These are phyloP conservation scores for Saccharomycopsis synnaedendra DNA, from an alignment of 805 yeast genomes.

Conservation along the genomic window DNA sequence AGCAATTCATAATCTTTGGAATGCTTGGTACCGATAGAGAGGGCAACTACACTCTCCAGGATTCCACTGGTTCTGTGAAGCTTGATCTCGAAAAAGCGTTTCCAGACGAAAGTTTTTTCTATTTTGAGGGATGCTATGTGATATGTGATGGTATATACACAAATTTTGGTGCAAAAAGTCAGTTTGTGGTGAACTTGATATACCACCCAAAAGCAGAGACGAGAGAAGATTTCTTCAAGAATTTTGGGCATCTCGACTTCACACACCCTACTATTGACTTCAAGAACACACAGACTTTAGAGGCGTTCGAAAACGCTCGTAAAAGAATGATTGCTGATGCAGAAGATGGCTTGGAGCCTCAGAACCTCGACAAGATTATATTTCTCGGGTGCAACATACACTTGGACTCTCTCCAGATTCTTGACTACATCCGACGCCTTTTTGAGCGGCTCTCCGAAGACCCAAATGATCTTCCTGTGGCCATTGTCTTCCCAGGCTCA, in stretches of 20 bases:
- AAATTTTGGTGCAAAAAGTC: conserved; percentile 39
- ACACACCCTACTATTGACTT: conserved; percentile 12
- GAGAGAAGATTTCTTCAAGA: conserved; percentile 52
- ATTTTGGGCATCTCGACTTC: conserved; percentile 73
- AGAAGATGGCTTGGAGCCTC: not conserved
- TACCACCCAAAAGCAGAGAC: conserved; percentile 86
- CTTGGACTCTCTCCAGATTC: conserved; percentile 45
- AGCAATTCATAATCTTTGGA: conserved; percentile 69
- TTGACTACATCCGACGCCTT: conserved; percentile 58
- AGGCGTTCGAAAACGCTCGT: not conserved
- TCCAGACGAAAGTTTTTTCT: conserved; percentile 55
- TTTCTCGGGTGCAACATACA: conserved; percentile 67
- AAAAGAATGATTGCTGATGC: not conserved
- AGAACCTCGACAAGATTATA: conserved; percentile 40
- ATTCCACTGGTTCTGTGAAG: conserved; percentile 63
- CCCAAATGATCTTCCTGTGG: conserved; percentile 37
- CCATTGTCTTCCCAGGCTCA: conserved; percentile 75
- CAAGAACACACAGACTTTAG: not conserved
- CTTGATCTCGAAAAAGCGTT: conserved; percentile 52
- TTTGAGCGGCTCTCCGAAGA: conserved; percentile 43
- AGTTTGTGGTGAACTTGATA: conserved; percentile 63
- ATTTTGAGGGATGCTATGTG: conserved; percentile 64
- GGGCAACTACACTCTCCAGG: conserved; percentile 73
- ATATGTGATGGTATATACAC: conserved; percentile 80
- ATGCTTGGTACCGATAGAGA: conserved; percentile 48